Conservation (phyloP, 2,329 filamentous ascomycete species). For the Colletotrichum sansevieriae region DNA sequence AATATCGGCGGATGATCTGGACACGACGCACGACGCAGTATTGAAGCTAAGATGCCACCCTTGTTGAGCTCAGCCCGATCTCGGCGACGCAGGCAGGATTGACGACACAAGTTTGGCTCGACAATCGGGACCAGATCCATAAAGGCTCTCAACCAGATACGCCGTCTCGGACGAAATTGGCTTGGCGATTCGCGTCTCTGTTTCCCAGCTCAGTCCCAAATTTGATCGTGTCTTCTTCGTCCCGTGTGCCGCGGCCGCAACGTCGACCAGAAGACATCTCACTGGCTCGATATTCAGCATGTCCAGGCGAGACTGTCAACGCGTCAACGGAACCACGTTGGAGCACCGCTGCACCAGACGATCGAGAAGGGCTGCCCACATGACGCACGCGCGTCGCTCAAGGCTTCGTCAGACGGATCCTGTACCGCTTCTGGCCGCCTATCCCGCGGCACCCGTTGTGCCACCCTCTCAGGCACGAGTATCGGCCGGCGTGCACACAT, state of each 20-base stretch:
- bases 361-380: slow-evolving; percentile 11
- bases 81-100: slow-evolving; percentile 19
- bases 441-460: neutral
- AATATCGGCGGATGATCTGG: slow-evolving; percentile 21
- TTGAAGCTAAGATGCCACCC: slow-evolving; percentile 32
- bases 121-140: slow-evolving; percentile 7
- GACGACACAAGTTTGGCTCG: slow-evolving; percentile 9
- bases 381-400: slow-evolving; percentile 16
- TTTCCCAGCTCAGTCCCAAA: slow-evolving; percentile 12
- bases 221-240: slow-evolving; percentile 13
- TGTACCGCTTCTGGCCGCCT: slow-evolving; percentile 6
- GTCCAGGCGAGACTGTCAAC: slow-evolving; percentile 17
- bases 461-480: neutral
- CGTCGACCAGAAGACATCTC: slow-evolving; percentile 21
- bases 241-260: slow-evolving; percentile 16
- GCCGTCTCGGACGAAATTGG: slow-evolving; percentile 9
- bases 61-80: slow-evolving; percentile 20
- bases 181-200: slow-evolving; percentile 22
- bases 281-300: slow-evolving; percentile 28
- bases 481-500: neutral
- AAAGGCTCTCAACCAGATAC: slow-evolving; percentile 37
- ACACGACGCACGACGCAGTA: slow-evolving; percentile 16
- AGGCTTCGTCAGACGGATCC: slow-evolving; percentile 20
- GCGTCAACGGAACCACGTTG: slow-evolving; percentile 13
- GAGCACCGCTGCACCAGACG: neutral